phyloP scores from a whole-genome alignment of 345 rosid genomes.

The Populus tremula region DNA sequence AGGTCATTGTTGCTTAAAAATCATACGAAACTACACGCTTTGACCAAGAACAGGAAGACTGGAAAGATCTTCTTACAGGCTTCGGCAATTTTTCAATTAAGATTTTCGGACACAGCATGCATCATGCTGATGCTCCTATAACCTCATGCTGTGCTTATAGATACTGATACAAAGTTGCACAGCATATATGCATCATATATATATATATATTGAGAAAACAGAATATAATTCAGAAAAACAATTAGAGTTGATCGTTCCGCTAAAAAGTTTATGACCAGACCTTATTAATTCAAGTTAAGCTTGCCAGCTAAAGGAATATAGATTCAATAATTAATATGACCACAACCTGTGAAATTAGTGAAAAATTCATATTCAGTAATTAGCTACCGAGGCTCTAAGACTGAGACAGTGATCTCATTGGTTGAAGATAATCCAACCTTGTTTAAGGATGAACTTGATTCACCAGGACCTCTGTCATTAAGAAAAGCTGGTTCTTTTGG shows the following conservation, averaged over 20 bases:
- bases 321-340: not conserved
- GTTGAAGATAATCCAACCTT: not conserved
- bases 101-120: no score
- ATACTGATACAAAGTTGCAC: no score
- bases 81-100: no score
- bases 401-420: not conserved
- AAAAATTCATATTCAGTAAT: not conserved
- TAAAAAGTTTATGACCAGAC: not conserved
- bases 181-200: not conserved
- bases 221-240: not conserved
- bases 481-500: constrained; percentile 1
- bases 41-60: no score
- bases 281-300: not conserved
- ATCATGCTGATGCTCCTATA: no score
- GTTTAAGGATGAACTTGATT: not conserved
- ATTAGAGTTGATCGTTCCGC: not conserved
- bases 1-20: no score
- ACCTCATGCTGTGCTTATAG: not conserved
- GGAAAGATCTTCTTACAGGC: no score
- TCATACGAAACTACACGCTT: no score
- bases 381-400: not conserved
- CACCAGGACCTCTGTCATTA: not conserved
- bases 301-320: not conserved
- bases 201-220: not conserved
- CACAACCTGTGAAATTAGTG: no score